Evolutionary conservation across 345 rosid genomes (phyloP).

Genomic region (Acer campestre): DNA sequence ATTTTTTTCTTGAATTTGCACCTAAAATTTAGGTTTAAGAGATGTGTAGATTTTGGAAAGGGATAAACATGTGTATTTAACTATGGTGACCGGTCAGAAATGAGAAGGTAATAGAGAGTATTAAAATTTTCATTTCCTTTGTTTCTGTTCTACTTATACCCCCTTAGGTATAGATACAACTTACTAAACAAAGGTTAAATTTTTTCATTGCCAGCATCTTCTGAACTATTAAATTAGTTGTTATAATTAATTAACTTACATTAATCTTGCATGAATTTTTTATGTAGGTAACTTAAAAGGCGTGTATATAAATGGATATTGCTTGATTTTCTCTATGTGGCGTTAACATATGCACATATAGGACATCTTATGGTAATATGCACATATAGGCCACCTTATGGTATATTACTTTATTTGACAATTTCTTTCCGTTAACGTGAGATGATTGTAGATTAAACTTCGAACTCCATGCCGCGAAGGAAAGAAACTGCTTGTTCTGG

Average conservation of each 20-base stretch:
- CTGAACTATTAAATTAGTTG: not conserved
- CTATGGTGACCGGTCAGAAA: not conserved
- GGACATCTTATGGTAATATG: not conserved
- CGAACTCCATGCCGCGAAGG: constrained; percentile 79
- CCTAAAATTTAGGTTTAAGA: not conserved
- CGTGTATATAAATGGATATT: not conserved
- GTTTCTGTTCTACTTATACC: not conserved
- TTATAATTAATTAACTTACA: not conserved
- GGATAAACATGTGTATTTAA: not conserved
- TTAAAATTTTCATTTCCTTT: not conserved
- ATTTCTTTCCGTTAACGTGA: not conserved
- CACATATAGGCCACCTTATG: no score
- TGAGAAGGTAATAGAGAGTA: not conserved
- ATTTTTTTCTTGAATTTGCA: not conserved
- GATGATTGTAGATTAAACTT: constrained; percentile 59
- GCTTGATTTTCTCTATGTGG: not conserved
- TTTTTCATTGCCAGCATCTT: not conserved
- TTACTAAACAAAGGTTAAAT: not conserved
- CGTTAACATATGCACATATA: not conserved
- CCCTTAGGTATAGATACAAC: not conserved
- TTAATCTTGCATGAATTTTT: not conserved
- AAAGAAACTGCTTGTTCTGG: constrained; percentile 89
- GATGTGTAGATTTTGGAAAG: not conserved
- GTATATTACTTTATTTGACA: no score
- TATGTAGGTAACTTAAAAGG: not conserved